These are phyloP conservation scores for Stephania japonica DNA, from an alignment of 164 flowering plant genomes.

Conservation along the genomic window DNA sequence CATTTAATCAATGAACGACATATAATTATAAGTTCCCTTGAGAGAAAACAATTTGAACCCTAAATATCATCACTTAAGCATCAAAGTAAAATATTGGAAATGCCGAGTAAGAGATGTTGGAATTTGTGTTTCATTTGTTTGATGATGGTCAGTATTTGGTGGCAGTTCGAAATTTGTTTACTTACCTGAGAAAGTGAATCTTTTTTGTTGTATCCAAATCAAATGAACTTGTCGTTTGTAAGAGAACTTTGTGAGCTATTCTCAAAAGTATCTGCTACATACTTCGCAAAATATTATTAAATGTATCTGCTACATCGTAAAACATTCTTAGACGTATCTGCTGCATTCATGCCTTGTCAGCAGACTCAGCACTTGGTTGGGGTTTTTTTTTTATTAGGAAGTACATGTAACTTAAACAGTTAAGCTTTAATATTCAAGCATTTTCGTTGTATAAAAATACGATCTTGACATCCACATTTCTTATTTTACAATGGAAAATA, in stretches of 20 bases:
- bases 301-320: neutral
- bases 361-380: no score
- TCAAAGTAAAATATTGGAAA: no score
- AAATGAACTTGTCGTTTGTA: neutral
- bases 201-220: neutral
- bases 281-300: neutral
- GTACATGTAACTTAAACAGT: neutral
- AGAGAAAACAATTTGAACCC: no score
- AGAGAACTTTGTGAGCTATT: neutral
- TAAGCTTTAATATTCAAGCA: neutral
- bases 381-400: neutral
- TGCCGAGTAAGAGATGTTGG: no score
- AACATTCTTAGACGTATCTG: neutral
- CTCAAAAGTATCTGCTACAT: neutral
- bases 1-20: no score
- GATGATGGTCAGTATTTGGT: neutral
- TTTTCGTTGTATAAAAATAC: neutral
- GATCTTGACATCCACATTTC: neutral
- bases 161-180: neutral
- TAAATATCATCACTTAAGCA: no score
- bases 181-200: neutral
- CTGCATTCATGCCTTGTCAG: neutral
- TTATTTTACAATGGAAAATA: constrained; percentile 15
- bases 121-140: no score
- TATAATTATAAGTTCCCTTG: no score